These are phyloP conservation scores for Botrytis sinoallii DNA, from an alignment of 2,329 filamentous ascomycete species.

Conservation along the genomic window DNA sequence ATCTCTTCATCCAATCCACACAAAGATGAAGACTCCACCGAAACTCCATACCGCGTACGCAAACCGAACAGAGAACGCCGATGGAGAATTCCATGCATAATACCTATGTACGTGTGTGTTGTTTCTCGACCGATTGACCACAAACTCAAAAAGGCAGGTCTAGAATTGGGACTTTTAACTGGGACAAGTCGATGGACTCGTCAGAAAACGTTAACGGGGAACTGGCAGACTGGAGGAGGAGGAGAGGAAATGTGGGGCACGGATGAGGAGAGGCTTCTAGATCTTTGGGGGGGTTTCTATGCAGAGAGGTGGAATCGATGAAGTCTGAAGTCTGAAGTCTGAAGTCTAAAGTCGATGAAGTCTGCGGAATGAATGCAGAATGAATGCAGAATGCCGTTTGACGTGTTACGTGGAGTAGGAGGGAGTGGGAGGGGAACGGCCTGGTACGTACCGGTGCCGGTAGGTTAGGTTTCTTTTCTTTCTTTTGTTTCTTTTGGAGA, in stretches of 20 bases:
- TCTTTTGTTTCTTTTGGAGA: not conserved
- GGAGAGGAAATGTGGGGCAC: not conserved
- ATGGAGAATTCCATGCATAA: not conserved
- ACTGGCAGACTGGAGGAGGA: not conserved
- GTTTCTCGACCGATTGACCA: not conserved
- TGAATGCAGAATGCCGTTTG: not conserved
- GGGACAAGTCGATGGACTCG: not conserved
- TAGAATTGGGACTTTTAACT: not conserved
- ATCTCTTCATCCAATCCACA: not conserved
- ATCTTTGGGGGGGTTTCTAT: not conserved
- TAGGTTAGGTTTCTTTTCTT: not conserved
- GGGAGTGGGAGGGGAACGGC: not conserved
- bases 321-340: not conserved
- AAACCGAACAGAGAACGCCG: not conserved
- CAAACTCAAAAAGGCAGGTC: not conserved
- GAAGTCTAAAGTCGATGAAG: too few relatives aligned
- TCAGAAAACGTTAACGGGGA: not conserved
- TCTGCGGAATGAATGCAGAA: not conserved
- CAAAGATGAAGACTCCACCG: too few relatives aligned
- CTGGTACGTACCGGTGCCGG: not conserved
- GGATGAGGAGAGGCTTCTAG: not conserved
- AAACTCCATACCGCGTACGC: not conserved
- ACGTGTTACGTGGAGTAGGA: constrained; percentile 3
- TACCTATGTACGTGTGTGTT: not conserved
- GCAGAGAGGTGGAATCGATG: not conserved